Evolutionary conservation across 108 stramenopile species (phyloP).

Genomic region (Seminavis robusta): DNA sequence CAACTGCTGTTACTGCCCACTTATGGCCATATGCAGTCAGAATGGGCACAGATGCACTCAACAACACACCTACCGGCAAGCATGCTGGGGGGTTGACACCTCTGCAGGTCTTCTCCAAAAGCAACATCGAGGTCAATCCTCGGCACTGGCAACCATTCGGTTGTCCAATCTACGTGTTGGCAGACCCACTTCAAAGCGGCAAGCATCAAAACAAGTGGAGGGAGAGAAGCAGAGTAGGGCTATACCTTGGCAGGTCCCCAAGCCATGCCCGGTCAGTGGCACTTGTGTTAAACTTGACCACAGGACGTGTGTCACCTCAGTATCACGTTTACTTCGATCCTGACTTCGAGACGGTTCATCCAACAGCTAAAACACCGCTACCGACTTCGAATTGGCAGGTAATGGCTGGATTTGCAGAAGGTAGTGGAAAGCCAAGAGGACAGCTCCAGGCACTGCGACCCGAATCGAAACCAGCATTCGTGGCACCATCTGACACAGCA

Average conservation of each 20-base stretch:
- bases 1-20: slow-evolving; percentile 8
- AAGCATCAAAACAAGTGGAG: slow-evolving; percentile 33
- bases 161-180: slow-evolving; percentile 21
- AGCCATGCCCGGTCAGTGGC: slow-evolving; percentile 24
- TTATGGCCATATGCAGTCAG: slow-evolving; percentile 39
- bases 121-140: slow-evolving; percentile 8
- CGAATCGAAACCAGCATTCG: no score
- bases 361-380: no score
- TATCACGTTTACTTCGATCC: slow-evolving; percentile 35
- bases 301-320: slow-evolving; percentile 38
- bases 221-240: slow-evolving; percentile 24
- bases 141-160: slow-evolving; percentile 21
- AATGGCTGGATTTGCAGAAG: no score
- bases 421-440: slow-evolving; percentile 3
- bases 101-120: slow-evolving; percentile 3
- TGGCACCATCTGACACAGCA: no score
- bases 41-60: slow-evolving; percentile 10
- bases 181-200: slow-evolving; percentile 2
- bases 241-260: slow-evolving; percentile 33
- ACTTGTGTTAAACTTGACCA: slow-evolving; percentile 25
- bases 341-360: slow-evolving; percentile 27
- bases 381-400: no score
- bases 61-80: slow-evolving; percentile 1
- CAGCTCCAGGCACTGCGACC: no score
- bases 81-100: neutral